Evolutionary conservation across 768 basidiomycete genomes (phyloP), one percentile per base, ranked within the genome.

Genomic region (Psilocybe tampanensis): DNA sequence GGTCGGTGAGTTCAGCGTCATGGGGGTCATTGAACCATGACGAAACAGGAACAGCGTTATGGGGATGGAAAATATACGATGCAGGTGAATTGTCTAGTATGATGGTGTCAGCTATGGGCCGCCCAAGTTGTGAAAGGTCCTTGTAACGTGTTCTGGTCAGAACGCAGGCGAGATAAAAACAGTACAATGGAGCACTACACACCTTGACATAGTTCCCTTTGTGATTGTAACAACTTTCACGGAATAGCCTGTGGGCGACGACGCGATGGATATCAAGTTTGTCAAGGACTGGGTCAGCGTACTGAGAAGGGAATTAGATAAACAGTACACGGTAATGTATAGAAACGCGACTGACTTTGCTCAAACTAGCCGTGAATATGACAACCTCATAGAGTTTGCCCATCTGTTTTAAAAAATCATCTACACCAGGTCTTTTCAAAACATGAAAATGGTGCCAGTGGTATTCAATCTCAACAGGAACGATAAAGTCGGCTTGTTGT

Each of bases 11-110:
- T 74, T 98, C 96, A 44, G 94, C 95, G 69, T 98, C 96, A 67
- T 98, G 96, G 18, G 95, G 95, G 74, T 95, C 95, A 74, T 98
- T 98, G 79, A 99, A 99, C 97, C 97, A 99, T 51, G 93, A 95
- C 49, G 96, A 97, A 60, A 99, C 95, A 19, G 97, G 97, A 3
- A 98, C 96, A 29, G 97, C 97, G 70, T 98, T 98, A 77, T 97
- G 93, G 8, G 95, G 95, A 69, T 99, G 96, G 83, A 98, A 99
- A 60, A 98, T 96, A 74, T 98, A 99, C 13, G 94, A 97, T 17
- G 97, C 97, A 12, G 97, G 97, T 33, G 96, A 98, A 72, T 98
- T 99, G 78, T 98, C 97, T 67, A 99, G 83, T 76, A 99, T 99
- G 68, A 98, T 98, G 58, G 90, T 94, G 66, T 96, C 94, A 50